A percentile compares a stretch with the other conserved stretches of the same genome.
These are phyloP conservation scores for Senecio squalidus DNA, from an alignment of 140 eudicot genomes.

Conservation along the genomic window DNA sequence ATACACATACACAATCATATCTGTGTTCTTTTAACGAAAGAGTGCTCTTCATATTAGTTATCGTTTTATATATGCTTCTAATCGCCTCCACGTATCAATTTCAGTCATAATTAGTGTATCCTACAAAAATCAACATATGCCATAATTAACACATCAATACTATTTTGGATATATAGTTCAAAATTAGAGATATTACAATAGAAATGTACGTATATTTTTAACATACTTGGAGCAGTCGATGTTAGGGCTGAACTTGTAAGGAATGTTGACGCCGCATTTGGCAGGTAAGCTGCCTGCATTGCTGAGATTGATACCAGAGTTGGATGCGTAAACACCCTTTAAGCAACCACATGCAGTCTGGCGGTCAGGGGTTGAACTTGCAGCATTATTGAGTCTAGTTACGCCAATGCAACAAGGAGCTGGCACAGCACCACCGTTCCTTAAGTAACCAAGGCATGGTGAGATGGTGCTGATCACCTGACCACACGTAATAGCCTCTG, in stretches of 20 bases:
- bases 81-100: no score
- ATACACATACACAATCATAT: no score
- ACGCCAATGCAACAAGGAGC: constrained; percentile 32
- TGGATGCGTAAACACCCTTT: constrained; percentile 7
- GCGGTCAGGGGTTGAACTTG: no score
- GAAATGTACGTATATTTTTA: no score
- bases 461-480: constrained; percentile 14
- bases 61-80: no score
- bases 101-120: no score
- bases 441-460: constrained; percentile 29
- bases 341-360: constrained; percentile 34
- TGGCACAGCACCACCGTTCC: neutral
- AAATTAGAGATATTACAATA: no score
- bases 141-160: no score
- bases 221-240: constrained; percentile 42
- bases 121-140: no score
- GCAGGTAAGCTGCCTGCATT: constrained; percentile 31
- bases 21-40: no score
- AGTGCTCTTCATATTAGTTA: no score
- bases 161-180: no score
- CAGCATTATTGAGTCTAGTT: constrained; percentile 18
- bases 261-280: constrained; percentile 36
- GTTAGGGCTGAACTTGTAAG: constrained; percentile 48
- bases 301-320: neutral
- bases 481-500: constrained; percentile 31